Evolutionary conservation across 75 land plant genomes (phyloP).

Genomic region (Larix kaempferi): DNA sequence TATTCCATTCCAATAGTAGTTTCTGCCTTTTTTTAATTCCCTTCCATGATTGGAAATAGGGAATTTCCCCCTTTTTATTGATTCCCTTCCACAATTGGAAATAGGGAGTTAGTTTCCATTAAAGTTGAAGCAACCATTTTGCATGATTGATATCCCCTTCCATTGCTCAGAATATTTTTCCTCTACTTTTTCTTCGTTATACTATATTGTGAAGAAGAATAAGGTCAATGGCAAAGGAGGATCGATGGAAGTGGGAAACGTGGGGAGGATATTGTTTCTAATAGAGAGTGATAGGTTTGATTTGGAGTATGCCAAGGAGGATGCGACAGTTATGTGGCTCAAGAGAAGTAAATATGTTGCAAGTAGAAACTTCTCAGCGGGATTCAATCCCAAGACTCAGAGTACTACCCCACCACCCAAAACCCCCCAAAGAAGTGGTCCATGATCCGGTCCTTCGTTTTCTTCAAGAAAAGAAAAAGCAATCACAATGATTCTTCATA

Average conservation of each 20-base stretch:
- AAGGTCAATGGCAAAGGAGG: neutral
- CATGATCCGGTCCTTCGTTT: neutral
- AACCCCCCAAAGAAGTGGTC: neutral
- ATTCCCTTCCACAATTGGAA: too few relatives aligned
- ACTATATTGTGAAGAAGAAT: neutral
- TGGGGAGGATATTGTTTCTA: constrained; percentile 45
- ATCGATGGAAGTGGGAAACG: constrained; percentile 36
- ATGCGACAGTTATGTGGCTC: neutral
- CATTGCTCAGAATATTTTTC: constrained; percentile 42
- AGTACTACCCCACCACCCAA: neutral
- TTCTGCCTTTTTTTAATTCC: too few relatives aligned
- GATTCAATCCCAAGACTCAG: constrained; percentile 1
- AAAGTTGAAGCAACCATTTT: too few relatives aligned
- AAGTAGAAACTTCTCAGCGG: neutral
- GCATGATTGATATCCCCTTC: too few relatives aligned
- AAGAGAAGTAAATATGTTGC: constrained; percentile 3
- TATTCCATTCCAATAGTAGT: too few relatives aligned
- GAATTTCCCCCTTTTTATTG: too few relatives aligned
- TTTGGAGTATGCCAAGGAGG: neutral
- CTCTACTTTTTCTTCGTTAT: constrained; percentile 28
- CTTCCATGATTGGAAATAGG: too few relatives aligned
- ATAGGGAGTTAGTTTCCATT: too few relatives aligned
- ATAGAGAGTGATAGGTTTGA: constrained; percentile 37
- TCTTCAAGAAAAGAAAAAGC: neutral
- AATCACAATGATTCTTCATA: neutral